Evolutionary conservation across 2,329 filamentous ascomycete genomes (phyloP).

Genomic region (Monilinia fructicola): DNA sequence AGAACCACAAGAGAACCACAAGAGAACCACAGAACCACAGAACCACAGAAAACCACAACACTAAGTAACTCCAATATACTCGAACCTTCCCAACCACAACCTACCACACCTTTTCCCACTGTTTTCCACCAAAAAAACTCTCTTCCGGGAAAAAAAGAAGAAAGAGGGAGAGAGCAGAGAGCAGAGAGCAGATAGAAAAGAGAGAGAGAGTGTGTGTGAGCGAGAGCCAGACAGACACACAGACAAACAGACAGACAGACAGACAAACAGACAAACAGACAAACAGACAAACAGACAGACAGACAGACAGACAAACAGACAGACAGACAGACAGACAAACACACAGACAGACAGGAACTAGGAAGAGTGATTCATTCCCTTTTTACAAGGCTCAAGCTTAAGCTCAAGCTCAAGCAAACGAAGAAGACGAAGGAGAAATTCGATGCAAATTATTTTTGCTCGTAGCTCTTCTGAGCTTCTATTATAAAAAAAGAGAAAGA

Average conservation of each 20-base stretch:
- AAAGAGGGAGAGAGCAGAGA: neutral
- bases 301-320: too few relatives aligned
- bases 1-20: neutral
- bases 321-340: too few relatives aligned
- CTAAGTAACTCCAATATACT: slow-evolving; percentile 18
- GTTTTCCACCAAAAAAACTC: slow-evolving; percentile 20
- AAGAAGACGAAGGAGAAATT: slow-evolving; percentile 10
- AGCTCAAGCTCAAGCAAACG: too few relatives aligned
- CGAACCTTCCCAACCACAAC: slow-evolving; percentile 22
- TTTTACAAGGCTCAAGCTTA: too few relatives aligned
- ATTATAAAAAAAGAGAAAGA: slow-evolving; percentile 2
- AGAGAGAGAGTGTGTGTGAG: neutral
- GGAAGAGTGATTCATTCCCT: neutral
- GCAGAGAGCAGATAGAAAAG: neutral
- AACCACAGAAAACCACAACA: slow-evolving; percentile 7
- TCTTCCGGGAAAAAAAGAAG: slow-evolving; percentile 3
- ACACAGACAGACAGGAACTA: too few relatives aligned
- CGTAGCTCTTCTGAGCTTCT: slow-evolving; percentile 23
- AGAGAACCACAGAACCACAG: neutral
- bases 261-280: neutral
- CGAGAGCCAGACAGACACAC: neutral
- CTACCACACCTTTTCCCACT: slow-evolving; percentile 16
- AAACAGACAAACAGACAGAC: too few relatives aligned
- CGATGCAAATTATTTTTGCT: slow-evolving; percentile 24
- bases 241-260: neutral